A percentile compares a stretch with the other conserved stretches of the same genome.
phyloP scores from a whole-genome alignment of 257 asterid genomes.

The Paraleonurus japonicus region DNA sequence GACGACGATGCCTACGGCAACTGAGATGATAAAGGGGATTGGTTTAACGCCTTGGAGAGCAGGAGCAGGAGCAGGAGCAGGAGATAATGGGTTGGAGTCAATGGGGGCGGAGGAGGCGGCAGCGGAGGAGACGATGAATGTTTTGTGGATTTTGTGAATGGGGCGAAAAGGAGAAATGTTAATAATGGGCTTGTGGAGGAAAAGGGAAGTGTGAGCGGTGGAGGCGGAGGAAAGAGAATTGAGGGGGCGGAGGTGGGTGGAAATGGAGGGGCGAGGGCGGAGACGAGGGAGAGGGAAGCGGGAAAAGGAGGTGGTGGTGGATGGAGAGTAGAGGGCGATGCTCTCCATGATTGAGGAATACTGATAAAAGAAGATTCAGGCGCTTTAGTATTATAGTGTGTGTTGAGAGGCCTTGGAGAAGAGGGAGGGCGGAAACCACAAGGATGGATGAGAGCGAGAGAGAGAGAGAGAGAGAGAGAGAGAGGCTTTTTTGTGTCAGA shows the following conservation, averaged over 20 bases:
- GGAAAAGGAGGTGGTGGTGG: conserved; percentile 45
- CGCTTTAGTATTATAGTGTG: too few species aligned
- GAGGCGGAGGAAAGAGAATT: conserved; percentile 25
- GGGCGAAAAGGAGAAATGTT: neutral
- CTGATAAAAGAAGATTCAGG: too few species aligned
- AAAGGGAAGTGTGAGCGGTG: conserved; percentile 21
- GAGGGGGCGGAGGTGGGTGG: conserved; percentile 41
- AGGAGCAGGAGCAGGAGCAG: conserved; percentile 30
- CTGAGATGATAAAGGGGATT: conserved; percentile 57
- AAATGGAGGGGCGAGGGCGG: conserved; percentile 33
- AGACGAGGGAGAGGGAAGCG: conserved; percentile 43
- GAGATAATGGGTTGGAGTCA: conserved; percentile 24
- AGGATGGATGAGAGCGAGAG: neutral
- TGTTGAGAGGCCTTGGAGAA: neutral
- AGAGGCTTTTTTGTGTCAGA: neutral
- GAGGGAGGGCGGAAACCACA: conserved; percentile 32
- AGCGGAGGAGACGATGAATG: conserved; percentile 25
- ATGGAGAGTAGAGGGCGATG: conserved; percentile 54
- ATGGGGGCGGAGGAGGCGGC: conserved; percentile 31
- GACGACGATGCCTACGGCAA: conserved; percentile 63
- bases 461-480: neutral
- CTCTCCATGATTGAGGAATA: conserved; percentile 82
- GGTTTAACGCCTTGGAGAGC: conserved; percentile 63
- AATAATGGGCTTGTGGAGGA: conserved; percentile 23
- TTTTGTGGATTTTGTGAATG: conserved; percentile 5